Percentiles rank a stretch among this genome's conserved stretches.
phyloP scores from a whole-genome alignment of 176 grass and related monocot species.

The Panicum miliaceum region DNA sequence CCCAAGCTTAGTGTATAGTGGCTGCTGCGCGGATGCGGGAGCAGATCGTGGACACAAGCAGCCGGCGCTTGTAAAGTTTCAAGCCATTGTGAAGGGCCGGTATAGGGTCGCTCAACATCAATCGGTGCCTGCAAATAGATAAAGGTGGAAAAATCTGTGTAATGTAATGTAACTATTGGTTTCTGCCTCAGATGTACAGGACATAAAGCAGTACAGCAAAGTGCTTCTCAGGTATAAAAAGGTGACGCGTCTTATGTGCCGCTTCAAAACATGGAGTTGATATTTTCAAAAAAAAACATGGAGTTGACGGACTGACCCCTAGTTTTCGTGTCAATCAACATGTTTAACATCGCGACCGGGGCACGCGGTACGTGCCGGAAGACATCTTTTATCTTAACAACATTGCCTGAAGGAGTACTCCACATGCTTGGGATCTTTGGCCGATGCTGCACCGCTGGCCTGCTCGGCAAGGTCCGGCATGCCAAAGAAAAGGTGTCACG shows the following conservation, averaged over 20 bases:
- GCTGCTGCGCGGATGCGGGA: neutral
- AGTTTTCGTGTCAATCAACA: neutral
- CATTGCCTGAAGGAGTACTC: neutral
- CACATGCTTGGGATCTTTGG: neutral
- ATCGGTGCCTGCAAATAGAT: neutral
- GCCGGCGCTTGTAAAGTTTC: neutral
- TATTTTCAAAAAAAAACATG: no score
- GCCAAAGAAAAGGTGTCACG: neutral
- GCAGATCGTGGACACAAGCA: neutral
- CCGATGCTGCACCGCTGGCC: neutral
- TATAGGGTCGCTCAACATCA: neutral
- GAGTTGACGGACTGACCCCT: neutral
- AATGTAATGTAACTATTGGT: neutral
- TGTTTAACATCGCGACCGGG: neutral
- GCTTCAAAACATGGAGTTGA: neutral
- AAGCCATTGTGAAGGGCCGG: neutral
- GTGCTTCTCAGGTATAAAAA: neutral
- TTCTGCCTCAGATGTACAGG: neutral
- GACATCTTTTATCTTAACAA: neutral
- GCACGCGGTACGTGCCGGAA: neutral
- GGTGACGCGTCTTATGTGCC: neutral
- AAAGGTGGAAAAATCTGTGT: neutral
- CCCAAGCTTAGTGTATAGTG: slow-evolving; percentile 85
- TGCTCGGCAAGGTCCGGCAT: neutral
- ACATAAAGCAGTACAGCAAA: neutral